Evolutionary conservation across 495 filamentous ascomycete genomes (phyloP), one percentile per base, ranked within the genome.

Genomic region (Gamarada debralockiae): DNA sequence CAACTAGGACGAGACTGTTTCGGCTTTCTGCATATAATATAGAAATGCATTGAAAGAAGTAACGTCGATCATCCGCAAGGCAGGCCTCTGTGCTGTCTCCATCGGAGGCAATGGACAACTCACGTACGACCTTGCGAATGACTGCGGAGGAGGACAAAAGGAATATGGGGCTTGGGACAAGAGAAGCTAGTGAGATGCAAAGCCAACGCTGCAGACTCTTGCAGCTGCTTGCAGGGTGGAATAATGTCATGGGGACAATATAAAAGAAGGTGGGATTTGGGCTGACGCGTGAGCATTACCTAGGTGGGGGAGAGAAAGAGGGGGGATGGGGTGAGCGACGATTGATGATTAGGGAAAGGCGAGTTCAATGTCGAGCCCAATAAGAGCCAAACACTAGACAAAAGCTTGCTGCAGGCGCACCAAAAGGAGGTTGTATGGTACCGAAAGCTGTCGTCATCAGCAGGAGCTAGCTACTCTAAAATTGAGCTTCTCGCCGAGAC

Each of bases 1-100:
- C 53, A 59, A 38, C 60, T 54, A 59, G 50, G 50, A 34, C 47
- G 53, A 53, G 53, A 51, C 47, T 39, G 60, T 63, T 59, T 63
- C 60, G 60, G 60, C 60, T 56, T 56, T 46, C 50, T 63, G 60
- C 60, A 63, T 63, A 48, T 56, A 46, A 63, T 52, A 55, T 40
- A 59, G 49, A 53, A 58, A 34, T 46, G 37, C 48, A 55, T 31
- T 48, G 14, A 29, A 63, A 59, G 53, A 57, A 63, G 60, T 63
- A 59, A 56, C 53, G 52, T 63, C 56, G 52, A 59, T 59, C 60
- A 63, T 45, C 56, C 52, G 52, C 50, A 55, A 50, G 51, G 31
- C 50, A 55, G 52, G 50, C 40, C 23, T 55, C 52, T 62, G 59
- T 59, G 60, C 53, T 63, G 60, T 48, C 34, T 53, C 60, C 56